These are phyloP conservation scores for Diplogelasinospora grovesii DNA, from an alignment of 495 filamentous ascomycete genomes.

Conservation along the genomic window DNA sequence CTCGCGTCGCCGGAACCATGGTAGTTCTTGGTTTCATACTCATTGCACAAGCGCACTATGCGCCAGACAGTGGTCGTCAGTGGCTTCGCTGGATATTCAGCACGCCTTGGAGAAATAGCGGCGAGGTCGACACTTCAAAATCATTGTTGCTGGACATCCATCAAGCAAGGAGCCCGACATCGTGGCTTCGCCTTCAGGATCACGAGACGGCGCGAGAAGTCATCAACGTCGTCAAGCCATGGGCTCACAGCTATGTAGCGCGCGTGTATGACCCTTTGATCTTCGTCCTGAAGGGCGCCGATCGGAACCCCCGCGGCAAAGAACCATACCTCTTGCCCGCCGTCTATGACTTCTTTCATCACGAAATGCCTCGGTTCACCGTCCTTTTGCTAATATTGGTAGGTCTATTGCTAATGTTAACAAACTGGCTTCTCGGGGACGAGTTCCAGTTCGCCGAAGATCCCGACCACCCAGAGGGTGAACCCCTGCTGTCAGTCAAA, in stretches of 20 bases:
- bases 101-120: constrained; percentile 17
- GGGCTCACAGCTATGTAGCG: constrained; percentile 58
- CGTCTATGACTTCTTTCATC: constrained; percentile 48
- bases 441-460: constrained; percentile 30
- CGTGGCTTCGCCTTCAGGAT: constrained; percentile 67
- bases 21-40: constrained; percentile 56
- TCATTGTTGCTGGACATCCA: constrained; percentile 47
- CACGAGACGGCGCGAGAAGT: constrained; percentile 66
- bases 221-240: constrained; percentile 59
- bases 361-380: constrained; percentile 51
- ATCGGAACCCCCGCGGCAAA: constrained; percentile 41
- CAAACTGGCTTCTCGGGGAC: constrained; percentile 59
- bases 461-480: constrained; percentile 33
- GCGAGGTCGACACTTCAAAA: constrained; percentile 24
- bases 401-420: constrained; percentile 52
- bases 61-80: constrained; percentile 42
- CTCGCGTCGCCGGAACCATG: constrained; percentile 53
- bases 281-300: constrained; percentile 58
- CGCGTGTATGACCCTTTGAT: constrained; percentile 60
- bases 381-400: constrained; percentile 48
- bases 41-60: constrained; percentile 60
- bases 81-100: constrained; percentile 34
- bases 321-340: constrained; percentile 43
- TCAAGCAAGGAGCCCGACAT: constrained; percentile 59
- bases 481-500: constrained; percentile 48